Evolutionary conservation across 1,284 basidiomycete genomes (phyloP).

Genomic region (Malassezia dermatis): DNA sequence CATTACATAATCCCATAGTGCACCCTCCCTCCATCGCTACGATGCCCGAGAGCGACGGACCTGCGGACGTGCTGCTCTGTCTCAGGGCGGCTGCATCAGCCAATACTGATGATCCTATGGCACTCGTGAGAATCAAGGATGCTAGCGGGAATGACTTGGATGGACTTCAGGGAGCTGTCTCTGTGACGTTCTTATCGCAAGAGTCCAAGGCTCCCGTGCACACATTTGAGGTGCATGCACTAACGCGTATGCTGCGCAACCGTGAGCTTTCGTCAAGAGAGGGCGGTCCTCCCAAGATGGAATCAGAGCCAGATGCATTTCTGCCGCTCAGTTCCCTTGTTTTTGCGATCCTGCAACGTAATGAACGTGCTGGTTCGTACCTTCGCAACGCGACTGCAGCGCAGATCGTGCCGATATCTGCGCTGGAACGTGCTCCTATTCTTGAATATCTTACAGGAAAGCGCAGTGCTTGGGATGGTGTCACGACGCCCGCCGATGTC

Average conservation of each 20-base stretch:
- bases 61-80: conserved; percentile 6
- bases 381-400: conserved; percentile 32
- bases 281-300: conserved; percentile 14
- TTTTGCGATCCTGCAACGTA: conserved; percentile 32
- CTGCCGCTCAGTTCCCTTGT: conserved; percentile 34
- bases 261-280: conserved; percentile 10
- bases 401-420: conserved; percentile 30
- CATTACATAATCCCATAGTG: not conserved
- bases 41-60: not conserved
- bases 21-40: not conserved
- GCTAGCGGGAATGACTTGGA: not conserved
- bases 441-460: conserved; percentile 38
- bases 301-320: conserved; percentile 25
- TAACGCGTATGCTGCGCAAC: conserved; percentile 24
- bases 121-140: not conserved
- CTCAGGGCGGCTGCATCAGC: conserved; percentile 5
- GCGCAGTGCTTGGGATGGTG: conserved; percentile 31
- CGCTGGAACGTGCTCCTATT: conserved; percentile 32
- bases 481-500: conserved; percentile 10
- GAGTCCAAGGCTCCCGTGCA: conserved; percentile 1
- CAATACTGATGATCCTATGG: conserved; percentile 2
- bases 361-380: conserved; percentile 37
- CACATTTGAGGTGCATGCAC: conserved; percentile 1
- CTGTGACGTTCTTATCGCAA: conserved; percentile 3
- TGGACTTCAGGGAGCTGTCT: not conserved